A percentile compares a stretch with the other conserved stretches of the same genome.
These are phyloP conservation scores for Fistulifera pelliculosa DNA, from an alignment of 108 stramenopile species.

Conservation along the genomic window DNA sequence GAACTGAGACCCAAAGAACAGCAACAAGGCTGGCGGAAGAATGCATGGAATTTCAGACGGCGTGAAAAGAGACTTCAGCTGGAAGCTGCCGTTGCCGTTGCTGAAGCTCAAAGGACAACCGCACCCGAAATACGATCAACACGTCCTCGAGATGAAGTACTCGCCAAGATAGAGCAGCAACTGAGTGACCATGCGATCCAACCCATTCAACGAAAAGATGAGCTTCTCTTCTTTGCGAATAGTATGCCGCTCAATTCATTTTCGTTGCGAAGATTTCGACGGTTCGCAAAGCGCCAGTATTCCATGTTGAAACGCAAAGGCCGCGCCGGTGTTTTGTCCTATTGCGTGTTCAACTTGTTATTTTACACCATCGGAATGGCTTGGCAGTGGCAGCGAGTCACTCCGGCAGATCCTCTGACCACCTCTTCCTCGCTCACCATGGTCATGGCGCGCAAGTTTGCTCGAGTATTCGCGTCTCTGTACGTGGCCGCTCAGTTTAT, in stretches of 20 bases:
- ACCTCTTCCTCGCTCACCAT: neutral
- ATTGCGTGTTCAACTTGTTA: conserved; percentile 7
- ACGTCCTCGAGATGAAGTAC: neutral
- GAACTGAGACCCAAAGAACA: neutral
- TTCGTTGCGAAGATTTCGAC: neutral
- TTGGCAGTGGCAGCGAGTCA: conserved; percentile 11
- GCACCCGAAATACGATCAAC: neutral
- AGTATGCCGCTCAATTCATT: neutral
- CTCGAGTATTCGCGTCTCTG: conserved; percentile 1
- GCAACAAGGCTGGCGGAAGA: no score
- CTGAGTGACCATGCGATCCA: neutral
- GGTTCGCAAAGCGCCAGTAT: neutral
- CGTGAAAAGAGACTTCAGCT: no score
- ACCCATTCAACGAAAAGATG: conserved; percentile 2
- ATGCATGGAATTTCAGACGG: no score
- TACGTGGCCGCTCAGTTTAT: conserved; percentile 2
- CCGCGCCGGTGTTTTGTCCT: conserved; percentile 5
- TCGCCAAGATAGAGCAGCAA: neutral
- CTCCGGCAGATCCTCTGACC: neutral
- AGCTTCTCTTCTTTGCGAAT: conserved; percentile 2
- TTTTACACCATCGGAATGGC: conserved; percentile 7
- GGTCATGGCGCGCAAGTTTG: conserved; percentile 4
- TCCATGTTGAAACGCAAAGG: conserved; percentile 1
- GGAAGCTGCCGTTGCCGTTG: neutral
- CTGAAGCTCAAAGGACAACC: neutral